Evolutionary conservation across 768 basidiomycete species (phyloP).

Genomic region (Pleurotus citrinopileatus): DNA sequence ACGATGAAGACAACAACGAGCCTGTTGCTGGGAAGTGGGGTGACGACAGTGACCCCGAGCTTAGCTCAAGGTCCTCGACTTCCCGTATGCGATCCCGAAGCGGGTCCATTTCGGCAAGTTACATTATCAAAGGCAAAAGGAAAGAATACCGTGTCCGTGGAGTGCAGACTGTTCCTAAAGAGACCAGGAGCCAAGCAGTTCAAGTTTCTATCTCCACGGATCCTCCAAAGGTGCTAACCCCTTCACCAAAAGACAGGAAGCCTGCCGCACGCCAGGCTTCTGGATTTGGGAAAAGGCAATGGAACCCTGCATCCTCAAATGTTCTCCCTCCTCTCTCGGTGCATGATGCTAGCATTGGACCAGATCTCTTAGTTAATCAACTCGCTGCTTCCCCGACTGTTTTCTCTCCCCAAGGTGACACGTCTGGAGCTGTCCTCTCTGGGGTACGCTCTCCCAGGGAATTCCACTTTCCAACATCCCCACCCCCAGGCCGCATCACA

Average conservation of each 20-base stretch:
- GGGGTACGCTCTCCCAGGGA: constrained; percentile 21
- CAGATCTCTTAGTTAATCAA: constrained; percentile 10
- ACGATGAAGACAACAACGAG: constrained; percentile 35
- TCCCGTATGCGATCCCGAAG: constrained; percentile 11
- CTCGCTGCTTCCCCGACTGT: constrained; percentile 11
- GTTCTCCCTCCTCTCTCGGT: constrained; percentile 20
- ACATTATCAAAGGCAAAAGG: constrained; percentile 37
- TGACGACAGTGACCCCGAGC: neutral
- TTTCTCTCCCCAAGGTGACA: constrained; percentile 1
- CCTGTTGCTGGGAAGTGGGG: constrained; percentile 11
- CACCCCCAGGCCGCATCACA: constrained; percentile 12
- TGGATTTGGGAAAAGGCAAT: constrained; percentile 22
- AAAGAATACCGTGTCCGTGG: constrained; percentile 64
- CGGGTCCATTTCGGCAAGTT: constrained; percentile 32
- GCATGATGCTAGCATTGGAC: constrained; percentile 20
- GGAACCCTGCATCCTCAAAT: constrained; percentile 24
- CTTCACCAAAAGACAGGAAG: constrained; percentile 9
- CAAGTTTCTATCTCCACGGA: constrained; percentile 46
- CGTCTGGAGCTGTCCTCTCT: neutral
- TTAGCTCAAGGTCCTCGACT: constrained; percentile 10
- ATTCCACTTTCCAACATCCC: constrained; percentile 16
- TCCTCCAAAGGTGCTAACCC: constrained; percentile 8
- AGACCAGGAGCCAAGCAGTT: constrained; percentile 52
- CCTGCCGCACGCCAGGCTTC: constrained; percentile 13
- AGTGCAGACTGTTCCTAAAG: constrained; percentile 64